Evolutionary conservation across 495 filamentous ascomycete species (phyloP).

Genomic region (Cercophora samala): DNA sequence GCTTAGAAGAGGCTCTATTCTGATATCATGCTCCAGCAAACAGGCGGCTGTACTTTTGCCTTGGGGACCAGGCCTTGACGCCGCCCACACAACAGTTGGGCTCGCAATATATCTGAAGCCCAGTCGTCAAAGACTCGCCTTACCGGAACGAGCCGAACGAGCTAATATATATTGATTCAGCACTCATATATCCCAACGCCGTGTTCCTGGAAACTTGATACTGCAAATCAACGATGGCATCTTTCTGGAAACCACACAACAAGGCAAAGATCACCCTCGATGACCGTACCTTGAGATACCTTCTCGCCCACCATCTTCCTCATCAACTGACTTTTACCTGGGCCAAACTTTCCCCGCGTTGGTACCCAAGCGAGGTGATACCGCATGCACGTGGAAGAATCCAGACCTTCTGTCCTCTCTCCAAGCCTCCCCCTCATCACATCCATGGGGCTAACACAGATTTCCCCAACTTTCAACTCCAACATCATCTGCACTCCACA

Average conservation of each 20-base stretch:
- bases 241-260: neutral
- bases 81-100: neutral
- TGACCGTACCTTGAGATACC: neutral
- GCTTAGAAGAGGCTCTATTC: too few species aligned
- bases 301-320: neutral
- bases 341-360: neutral
- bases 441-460: neutral
- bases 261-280: neutral
- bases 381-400: conserved; percentile 7
- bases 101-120: neutral
- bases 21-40: neutral
- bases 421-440: neutral
- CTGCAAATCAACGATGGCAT: neutral
- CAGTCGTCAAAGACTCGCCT: neutral
- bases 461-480: neutral
- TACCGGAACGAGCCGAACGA: conserved; percentile 2
- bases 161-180: neutral
- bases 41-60: too few species aligned
- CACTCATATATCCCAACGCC: neutral
- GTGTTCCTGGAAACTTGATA: neutral
- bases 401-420: neutral
- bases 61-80: neutral
- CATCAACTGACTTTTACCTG: neutral
- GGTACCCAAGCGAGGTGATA: conserved; percentile 12
- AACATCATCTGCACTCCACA: conserved; percentile 2